Conservation (phyloP, 2,329 filamentous ascomycete genomes). For the Ilyonectria destructans region DNA sequence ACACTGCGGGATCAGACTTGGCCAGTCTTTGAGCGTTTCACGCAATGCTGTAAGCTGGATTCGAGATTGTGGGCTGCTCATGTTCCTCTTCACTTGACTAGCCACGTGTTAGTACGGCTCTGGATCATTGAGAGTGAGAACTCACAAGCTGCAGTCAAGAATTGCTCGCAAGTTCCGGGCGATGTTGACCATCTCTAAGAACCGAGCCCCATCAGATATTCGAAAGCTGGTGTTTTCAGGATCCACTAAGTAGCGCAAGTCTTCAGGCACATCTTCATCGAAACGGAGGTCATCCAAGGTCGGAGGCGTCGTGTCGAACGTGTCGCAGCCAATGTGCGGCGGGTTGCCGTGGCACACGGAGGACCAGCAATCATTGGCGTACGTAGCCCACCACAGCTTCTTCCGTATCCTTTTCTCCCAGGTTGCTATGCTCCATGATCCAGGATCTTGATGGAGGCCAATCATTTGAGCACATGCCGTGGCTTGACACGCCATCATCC, state of each 20-base stretch:
- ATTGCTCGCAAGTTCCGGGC: constrained; percentile 52
- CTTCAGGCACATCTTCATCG: constrained; percentile 60
- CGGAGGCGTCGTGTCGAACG: constrained; percentile 59
- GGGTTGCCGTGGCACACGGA: constrained; percentile 64
- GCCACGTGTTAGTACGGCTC: constrained; percentile 22
- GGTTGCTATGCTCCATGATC: constrained; percentile 58
- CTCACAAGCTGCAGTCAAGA: constrained; percentile 56
- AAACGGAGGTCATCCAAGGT: constrained; percentile 60
- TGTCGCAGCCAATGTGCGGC: constrained; percentile 59
- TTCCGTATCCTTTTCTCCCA: constrained; percentile 62
- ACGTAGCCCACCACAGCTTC: constrained; percentile 65
- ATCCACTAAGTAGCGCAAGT: constrained; percentile 56
- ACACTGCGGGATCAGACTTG: constrained; percentile 56
- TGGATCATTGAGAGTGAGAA: background rate
- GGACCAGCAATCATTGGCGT: constrained; percentile 62
- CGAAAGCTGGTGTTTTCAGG: constrained; percentile 52
- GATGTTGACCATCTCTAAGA: constrained; percentile 55
- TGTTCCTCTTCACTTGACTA: constrained; percentile 45
- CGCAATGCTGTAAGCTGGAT: constrained; percentile 48
- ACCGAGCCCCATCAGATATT: constrained; percentile 56
- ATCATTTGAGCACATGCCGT: constrained; percentile 63
- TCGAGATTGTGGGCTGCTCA: constrained; percentile 41
- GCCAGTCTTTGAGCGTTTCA: constrained; percentile 55
- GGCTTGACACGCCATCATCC: constrained; percentile 61
- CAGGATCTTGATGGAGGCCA: constrained; percentile 62